Evolutionary conservation across 1,139 yeast species (phyloP), one percentile per base, ranked within the genome.

Genomic region (Yamadazyma kanchanaburiensis): DNA sequence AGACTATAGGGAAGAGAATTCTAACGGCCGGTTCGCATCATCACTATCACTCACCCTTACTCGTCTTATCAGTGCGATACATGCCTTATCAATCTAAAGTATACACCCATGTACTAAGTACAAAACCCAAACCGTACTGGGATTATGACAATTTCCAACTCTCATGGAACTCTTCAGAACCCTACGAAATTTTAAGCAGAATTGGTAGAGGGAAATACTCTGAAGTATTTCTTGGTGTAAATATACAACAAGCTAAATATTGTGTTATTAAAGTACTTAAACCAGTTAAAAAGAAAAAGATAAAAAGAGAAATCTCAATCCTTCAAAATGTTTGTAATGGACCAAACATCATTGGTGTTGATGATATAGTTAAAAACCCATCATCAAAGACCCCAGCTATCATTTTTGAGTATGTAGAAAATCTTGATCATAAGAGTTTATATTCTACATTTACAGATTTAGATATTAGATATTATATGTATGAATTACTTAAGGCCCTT

Each of bases 241-340:
- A 60, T 23, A 40, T 59, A 25, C 34, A 37, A 13, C 47, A 51
- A 29, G 58, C 55, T 2, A 52, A 45, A 28, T 69, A 73, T 22
- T 78, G 81, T 46, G 95, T 91, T 30, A 87, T 91, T 50, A 91
- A 91, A 55, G 96, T 91, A 43, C 73, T 91, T 48, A 91, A 91
- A 55, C 98, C 98, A 3, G 97, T 91, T 28, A 89, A 89, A 62
- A 75, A 91, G 61, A 91, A 89, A 73, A 91, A 91, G 66, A 89
- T 91, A 45, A 87, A 85, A 66, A 73, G 98, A 46, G 98, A 91
- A 55, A 88, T 91, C 44, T 83, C 87, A 55, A 91, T 91, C 37
- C 68, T 91, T 46, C 87, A 87, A 59, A 89, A 91, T 55, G 68
- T 91, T 45, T 77, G 85, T 4, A 82, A 84, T 9, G 95, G 95